A percentile compares a stretch with the other conserved stretches of the same genome.
Conservation (phyloP, 176 grass and related monocot genomes). For the Ensete ventricosum region DNA sequence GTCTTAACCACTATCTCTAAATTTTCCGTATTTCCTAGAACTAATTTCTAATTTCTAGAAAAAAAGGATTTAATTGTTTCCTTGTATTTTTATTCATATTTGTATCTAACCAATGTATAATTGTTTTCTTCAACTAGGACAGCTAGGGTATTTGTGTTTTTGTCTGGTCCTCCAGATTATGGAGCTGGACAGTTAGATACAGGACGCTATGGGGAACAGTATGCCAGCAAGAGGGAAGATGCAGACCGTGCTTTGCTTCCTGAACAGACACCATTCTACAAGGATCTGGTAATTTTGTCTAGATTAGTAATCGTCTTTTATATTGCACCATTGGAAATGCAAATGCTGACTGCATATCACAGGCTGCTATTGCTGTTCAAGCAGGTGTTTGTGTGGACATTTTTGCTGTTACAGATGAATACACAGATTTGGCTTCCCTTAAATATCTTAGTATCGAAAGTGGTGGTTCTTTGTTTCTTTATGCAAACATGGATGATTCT, state of each 20-base stretch:
- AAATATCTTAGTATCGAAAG: slow-evolving; percentile 96
- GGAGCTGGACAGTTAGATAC: slow-evolving; percentile 86
- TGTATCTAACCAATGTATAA: slow-evolving; percentile 18
- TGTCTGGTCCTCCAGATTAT: slow-evolving; percentile 92
- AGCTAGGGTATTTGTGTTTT: slow-evolving; percentile 95
- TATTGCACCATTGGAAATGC: slow-evolving; percentile 7
- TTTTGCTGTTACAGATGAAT: slow-evolving; percentile 91
- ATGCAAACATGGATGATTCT: slow-evolving; percentile 74
- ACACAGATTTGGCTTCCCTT: slow-evolving; percentile 90
- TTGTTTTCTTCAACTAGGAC: slow-evolving; percentile 26
- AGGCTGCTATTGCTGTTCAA: slow-evolving; percentile 95
- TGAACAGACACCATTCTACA: slow-evolving; percentile 91
- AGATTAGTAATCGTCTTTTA: not conserved
- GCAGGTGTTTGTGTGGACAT: slow-evolving; percentile 89
- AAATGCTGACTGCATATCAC: slow-evolving; percentile 21
- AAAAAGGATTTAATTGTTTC: not conserved
- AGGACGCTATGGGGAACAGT: slow-evolving; percentile 85
- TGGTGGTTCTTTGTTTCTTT: slow-evolving; percentile 92
- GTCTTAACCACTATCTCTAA: slow-evolving; percentile 1
- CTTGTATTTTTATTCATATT: not conserved
- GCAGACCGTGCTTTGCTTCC: slow-evolving; percentile 72
- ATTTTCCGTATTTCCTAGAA: slow-evolving; percentile 9
- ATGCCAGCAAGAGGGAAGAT: slow-evolving; percentile 85
- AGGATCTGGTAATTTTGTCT: slow-evolving; percentile 64
- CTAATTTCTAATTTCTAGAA: slow-evolving; percentile 10